These are phyloP conservation scores for Zymoseptoria crescenta DNA, from an alignment of 2,329 filamentous ascomycete species.

Conservation along the genomic window DNA sequence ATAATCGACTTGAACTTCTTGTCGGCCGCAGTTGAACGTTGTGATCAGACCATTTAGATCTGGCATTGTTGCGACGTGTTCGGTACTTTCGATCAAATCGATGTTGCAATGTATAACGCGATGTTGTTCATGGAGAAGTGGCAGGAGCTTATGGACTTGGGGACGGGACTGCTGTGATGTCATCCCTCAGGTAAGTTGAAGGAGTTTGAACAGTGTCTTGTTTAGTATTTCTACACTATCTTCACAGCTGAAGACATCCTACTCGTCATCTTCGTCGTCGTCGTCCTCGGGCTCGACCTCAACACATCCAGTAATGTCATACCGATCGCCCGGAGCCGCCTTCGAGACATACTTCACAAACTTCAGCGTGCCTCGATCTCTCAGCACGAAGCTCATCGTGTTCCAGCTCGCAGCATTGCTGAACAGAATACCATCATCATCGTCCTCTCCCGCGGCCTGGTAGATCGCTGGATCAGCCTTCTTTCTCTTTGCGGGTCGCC, in stretches of 20 bases:
- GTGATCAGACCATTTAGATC: slow-evolving; percentile 43
- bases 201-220: not conserved
- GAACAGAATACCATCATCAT: slow-evolving; percentile 68
- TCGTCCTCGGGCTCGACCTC: slow-evolving; percentile 50
- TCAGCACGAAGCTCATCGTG: slow-evolving; percentile 78
- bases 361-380: slow-evolving; percentile 76
- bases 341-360: slow-evolving; percentile 95
- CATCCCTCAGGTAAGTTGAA: not conserved
- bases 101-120: no score
- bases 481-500: slow-evolving; percentile 31
- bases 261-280: slow-evolving; percentile 41
- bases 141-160: no score
- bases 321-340: slow-evolving; percentile 76
- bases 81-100: no score
- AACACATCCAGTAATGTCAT: slow-evolving; percentile 78
- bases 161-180: not conserved
- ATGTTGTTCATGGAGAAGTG: no score
- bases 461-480: slow-evolving; percentile 76
- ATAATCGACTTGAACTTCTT: slow-evolving; percentile 57
- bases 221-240: not conserved
- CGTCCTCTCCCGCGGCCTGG: slow-evolving; percentile 54
- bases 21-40: slow-evolving; percentile 83
- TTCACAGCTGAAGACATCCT: not conserved
- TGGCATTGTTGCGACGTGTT: not conserved
- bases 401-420: slow-evolving; percentile 73